These are phyloP conservation scores for Solanum acaule DNA, from an alignment of 257 asterid genomes.

Conservation along the genomic window DNA sequence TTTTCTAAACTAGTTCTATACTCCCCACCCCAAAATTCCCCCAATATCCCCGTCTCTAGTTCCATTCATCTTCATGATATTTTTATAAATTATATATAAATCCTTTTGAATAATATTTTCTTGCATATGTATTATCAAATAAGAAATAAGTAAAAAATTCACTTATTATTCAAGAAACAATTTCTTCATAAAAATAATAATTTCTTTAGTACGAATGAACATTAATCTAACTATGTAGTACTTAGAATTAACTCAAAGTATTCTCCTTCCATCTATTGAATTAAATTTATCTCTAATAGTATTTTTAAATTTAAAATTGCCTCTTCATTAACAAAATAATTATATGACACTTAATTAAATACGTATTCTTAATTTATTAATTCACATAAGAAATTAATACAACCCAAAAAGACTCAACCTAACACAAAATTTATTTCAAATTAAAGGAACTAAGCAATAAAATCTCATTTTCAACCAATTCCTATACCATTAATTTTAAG, in stretches of 20 bases:
- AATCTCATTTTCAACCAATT: not conserved
- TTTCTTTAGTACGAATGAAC: not conserved
- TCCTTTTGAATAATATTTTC: not conserved
- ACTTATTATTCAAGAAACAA: no score
- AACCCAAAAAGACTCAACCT: not conserved
- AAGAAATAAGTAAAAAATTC: not conserved
- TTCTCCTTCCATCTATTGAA: not conserved
- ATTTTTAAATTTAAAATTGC: not conserved
- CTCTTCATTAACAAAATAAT: not conserved
- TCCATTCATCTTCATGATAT: not conserved
- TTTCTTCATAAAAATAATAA: not conserved
- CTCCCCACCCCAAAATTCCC: not conserved
- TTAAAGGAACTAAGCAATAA: not conserved
- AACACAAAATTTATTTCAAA: not conserved
- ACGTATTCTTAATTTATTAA: not conserved
- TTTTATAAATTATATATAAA: no score
- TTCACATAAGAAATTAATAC: not conserved
- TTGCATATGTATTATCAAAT: not conserved
- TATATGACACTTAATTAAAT: not conserved
- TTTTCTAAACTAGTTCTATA: not conserved
- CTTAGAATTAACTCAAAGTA: not conserved
- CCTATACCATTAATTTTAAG: not conserved
- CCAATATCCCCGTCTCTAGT: not conserved
- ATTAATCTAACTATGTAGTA: not conserved
- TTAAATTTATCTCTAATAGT: not conserved